Conservation (phyloP, 768 basidiomycete species). For the Lentinus tigrinus region DNA sequence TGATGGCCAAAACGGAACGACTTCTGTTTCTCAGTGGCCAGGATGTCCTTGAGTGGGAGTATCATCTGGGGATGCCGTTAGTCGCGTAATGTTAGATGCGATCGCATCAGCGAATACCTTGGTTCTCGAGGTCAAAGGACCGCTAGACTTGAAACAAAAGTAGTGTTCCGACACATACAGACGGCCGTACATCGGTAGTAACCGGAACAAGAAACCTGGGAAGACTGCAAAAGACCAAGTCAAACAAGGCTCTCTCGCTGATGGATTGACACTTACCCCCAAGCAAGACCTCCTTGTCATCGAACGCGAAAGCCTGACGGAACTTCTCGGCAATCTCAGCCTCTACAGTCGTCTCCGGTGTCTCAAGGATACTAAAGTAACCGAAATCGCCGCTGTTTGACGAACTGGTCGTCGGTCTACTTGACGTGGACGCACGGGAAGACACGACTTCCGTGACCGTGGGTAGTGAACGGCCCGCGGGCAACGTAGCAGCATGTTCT, state of each 20-base stretch:
- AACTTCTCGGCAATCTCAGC: constrained; percentile 73
- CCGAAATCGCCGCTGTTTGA: constrained; percentile 52
- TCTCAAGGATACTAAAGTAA: constrained; percentile 77
- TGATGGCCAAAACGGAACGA: constrained; percentile 88
- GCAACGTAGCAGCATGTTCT: constrained; percentile 22
- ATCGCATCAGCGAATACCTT: constrained; percentile 49
- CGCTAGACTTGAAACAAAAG: constrained; percentile 93
- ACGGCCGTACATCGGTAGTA: constrained; percentile 86
- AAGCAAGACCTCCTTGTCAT: constrained; percentile 82
- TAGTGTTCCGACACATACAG: constrained; percentile 90
- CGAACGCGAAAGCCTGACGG: constrained; percentile 77
- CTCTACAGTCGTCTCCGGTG: constrained; percentile 62
- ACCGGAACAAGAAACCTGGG: constrained; percentile 84
- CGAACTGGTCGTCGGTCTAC: constrained; percentile 21
- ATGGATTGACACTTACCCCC: constrained; percentile 64
- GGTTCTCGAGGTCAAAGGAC: constrained; percentile 76
- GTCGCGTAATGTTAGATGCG: too few relatives aligned
- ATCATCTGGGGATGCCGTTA: constrained; percentile 70
- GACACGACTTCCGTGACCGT: constrained; percentile 65
- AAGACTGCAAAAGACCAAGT: constrained; percentile 55
- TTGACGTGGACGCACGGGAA: constrained; percentile 29
- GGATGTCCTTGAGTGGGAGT: constrained; percentile 84
- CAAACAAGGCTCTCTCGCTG: not conserved
- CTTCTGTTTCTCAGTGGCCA: constrained; percentile 80
- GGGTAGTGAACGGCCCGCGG: constrained; percentile 28